A percentile compares a stretch with the other conserved stretches of the same genome.
These are phyloP conservation scores for Raffaelea ambrosiae DNA, from an alignment of 2,329 filamentous ascomycete species.

Conservation along the genomic window DNA sequence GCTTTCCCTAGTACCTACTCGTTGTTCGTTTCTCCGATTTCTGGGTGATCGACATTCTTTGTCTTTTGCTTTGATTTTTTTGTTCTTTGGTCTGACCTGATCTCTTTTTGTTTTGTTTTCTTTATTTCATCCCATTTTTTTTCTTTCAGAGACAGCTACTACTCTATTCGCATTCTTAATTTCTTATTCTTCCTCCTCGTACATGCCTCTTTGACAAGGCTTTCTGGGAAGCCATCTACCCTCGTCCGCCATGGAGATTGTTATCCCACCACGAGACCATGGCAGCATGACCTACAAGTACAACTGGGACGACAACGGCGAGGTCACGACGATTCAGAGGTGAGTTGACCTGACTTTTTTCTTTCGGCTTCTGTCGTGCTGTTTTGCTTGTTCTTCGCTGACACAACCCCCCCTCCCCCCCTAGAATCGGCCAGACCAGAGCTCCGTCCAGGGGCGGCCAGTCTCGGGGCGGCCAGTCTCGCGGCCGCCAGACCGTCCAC, in stretches of 20 bases:
- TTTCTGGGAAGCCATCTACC: too few relatives aligned
- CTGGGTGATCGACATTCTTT: not conserved
- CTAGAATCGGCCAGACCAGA: not conserved
- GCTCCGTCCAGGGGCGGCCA: too few relatives aligned
- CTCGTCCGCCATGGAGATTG: constrained; percentile 17
- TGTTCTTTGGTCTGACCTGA: too few relatives aligned
- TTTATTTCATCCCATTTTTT: too few relatives aligned
- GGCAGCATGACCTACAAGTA: constrained; percentile 15
- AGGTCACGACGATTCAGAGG: constrained; percentile 14
- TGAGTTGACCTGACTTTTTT: constrained; percentile 4
- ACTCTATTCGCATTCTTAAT: too few relatives aligned
- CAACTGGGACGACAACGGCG: constrained; percentile 20
- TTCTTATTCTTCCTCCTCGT: too few relatives aligned
- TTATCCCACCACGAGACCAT: constrained; percentile 19
- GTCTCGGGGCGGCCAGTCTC: too few relatives aligned
- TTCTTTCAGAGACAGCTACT: too few relatives aligned
- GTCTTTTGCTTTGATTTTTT: not conserved
- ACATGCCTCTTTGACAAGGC: too few relatives aligned
- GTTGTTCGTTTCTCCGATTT: not conserved
- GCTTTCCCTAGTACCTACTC: too few relatives aligned
- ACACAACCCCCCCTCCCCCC: not conserved
- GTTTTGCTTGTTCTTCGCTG: too few relatives aligned
- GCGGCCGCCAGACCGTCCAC: constrained; percentile 19
- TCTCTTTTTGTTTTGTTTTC: too few relatives aligned
- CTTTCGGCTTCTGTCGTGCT: not conserved